A percentile compares a stretch with the other conserved stretches of the same genome.
phyloP scores from a whole-genome alignment of 345 rosid species.

The Eucalyptus caleyi region DNA sequence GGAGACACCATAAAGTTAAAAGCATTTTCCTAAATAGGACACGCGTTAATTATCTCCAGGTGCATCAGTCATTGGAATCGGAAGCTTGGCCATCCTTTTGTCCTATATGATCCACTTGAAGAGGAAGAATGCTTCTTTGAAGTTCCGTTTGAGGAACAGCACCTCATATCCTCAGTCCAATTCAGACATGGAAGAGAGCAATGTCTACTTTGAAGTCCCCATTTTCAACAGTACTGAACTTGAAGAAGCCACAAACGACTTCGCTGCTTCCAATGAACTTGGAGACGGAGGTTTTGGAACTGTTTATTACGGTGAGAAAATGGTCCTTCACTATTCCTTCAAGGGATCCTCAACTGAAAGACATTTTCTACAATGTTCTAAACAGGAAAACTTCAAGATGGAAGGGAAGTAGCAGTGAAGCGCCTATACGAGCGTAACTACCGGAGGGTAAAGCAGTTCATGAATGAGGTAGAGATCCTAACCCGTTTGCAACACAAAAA shows the following conservation, averaged over 20 bases:
- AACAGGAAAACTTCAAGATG: slow-evolving; percentile 9
- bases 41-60: neutral
- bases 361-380: neutral
- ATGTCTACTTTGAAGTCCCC: slow-evolving; percentile 21
- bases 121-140: neutral
- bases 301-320: slow-evolving; percentile 39
- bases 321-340: neutral
- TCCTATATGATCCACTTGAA: neutral
- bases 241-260: slow-evolving; percentile 34
- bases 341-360: neutral
- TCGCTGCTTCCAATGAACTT: slow-evolving; percentile 24
- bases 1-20: neutral
- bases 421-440: slow-evolving; percentile 9
- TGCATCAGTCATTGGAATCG: neutral
- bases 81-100: slow-evolving; percentile 2
- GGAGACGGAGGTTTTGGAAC: slow-evolving; percentile 66
- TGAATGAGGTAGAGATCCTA: slow-evolving; percentile 20
- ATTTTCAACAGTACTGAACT: slow-evolving; percentile 42
- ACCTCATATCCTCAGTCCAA: slow-evolving; percentile 2
- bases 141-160: neutral
- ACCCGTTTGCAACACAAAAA: slow-evolving; percentile 15
- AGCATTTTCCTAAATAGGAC: neutral
- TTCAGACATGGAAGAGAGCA: slow-evolving; percentile 18
- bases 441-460: slow-evolving; percentile 9
- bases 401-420: slow-evolving; percentile 22